Percentiles rank a stretch among this genome's conserved stretches.
Conservation (phyloP, 805 yeast genomes). For the Candida chauliodis region DNA sequence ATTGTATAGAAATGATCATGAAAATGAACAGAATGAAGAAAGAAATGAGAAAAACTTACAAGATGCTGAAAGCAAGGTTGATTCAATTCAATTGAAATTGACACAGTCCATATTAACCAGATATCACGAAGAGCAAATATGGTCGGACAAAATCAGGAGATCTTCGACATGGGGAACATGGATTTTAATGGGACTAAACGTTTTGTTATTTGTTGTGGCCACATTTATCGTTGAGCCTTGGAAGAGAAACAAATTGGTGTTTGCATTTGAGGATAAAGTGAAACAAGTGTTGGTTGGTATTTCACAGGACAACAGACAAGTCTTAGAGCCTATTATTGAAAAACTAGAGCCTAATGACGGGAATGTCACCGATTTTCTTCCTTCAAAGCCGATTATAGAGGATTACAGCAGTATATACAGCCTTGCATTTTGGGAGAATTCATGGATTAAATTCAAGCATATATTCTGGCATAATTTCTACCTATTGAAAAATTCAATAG, state of each 20-base stretch:
- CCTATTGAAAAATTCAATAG: constrained; percentile 13
- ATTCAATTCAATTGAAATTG: constrained; percentile 62
- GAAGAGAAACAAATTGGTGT: constrained; percentile 79
- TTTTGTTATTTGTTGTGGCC: constrained; percentile 71
- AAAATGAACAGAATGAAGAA: constrained; percentile 58
- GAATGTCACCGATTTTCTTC: too few species aligned
- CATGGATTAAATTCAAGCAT: constrained; percentile 18
- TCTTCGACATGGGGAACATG: constrained; percentile 98
- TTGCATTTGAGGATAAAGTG: constrained; percentile 79
- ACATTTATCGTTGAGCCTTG: constrained; percentile 92
- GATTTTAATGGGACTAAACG: constrained; percentile 81
- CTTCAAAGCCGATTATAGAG: too few species aligned
- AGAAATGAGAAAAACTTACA: constrained; percentile 47
- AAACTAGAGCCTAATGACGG: constrained; percentile 4
- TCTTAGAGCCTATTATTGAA: constrained; percentile 19
- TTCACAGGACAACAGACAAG: constrained; percentile 10
- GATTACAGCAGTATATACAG: not conserved
- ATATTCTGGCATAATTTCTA: constrained; percentile 14
- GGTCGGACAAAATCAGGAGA: constrained; percentile 95
- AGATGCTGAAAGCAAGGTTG: constrained; percentile 58
- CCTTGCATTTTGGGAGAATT: not conserved
- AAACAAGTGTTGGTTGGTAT: constrained; percentile 31
- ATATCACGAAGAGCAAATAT: constrained; percentile 94
- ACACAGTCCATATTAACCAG: constrained; percentile 78
- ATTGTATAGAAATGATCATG: constrained; percentile 77